Conservation (phyloP, 805 yeast genomes). For the Candida tallmaniae region DNA sequence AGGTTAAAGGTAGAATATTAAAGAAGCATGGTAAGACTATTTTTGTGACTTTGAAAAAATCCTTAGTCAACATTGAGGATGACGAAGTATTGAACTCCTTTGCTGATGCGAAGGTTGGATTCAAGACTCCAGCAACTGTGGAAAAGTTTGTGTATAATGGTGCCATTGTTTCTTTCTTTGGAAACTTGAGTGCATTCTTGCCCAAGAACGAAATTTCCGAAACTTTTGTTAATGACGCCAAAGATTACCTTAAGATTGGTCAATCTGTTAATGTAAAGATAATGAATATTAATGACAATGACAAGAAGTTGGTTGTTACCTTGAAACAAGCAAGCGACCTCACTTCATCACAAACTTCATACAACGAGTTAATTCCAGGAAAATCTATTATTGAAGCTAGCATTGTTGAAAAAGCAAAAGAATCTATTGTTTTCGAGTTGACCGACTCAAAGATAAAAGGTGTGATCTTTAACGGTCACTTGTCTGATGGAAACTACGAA, state of each 20-base stretch:
- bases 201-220: slow-evolving; percentile 90
- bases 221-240: slow-evolving; percentile 72
- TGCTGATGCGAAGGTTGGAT: slow-evolving; percentile 39
- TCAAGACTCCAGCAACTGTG: slow-evolving; percentile 68
- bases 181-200: slow-evolving; percentile 68
- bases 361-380: slow-evolving; percentile 53
- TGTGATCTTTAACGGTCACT: slow-evolving; percentile 67
- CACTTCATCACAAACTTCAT: slow-evolving; percentile 43
- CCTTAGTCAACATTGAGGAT: slow-evolving; percentile 64
- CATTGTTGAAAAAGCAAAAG: slow-evolving; percentile 72
- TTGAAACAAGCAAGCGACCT: slow-evolving; percentile 60
- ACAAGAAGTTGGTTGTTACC: slow-evolving; percentile 61
- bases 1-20: slow-evolving; percentile 71
- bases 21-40: slow-evolving; percentile 47
- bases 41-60: slow-evolving; percentile 72
- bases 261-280: slow-evolving; percentile 77
- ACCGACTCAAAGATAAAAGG: slow-evolving; percentile 54
- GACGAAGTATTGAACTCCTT: slow-evolving; percentile 44
- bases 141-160: slow-evolving; percentile 70
- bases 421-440: slow-evolving; percentile 63
- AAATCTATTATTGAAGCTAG: slow-evolving; percentile 53
- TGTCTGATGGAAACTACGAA: slow-evolving; percentile 71
- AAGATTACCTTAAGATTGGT: slow-evolving; percentile 73
- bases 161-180: slow-evolving; percentile 80
- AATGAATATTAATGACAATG: slow-evolving; percentile 48